Evolutionary conservation across 768 basidiomycete species (phyloP), one percentile per base, ranked within the genome.

Genomic region (Harrya chromipes): DNA sequence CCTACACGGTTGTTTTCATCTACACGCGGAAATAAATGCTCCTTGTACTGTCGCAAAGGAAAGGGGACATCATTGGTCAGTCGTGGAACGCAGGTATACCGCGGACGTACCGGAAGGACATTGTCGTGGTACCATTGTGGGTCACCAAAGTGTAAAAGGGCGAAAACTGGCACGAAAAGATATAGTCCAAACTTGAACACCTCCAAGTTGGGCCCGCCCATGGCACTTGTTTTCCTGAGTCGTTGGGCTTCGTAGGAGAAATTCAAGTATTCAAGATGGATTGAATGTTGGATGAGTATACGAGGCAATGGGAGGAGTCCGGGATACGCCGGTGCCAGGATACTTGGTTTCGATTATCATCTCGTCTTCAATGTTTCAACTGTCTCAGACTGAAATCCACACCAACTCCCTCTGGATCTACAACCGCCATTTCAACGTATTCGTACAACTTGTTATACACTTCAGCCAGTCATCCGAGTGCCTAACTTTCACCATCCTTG

Each of bases 131-230:
- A 94, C 91, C 91, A 94, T 36, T 85, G 81, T 6, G 90, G 89
- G 66, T 93, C 88, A 38, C 91, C 90, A 62, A 89, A 93, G 68
- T 92, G 87, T 43, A 91, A 71, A 61, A 94, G 78, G 20, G 88
- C 84, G 40, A 78, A 72, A 49, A 94, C 81, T 10, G 91, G 91
- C 50, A 91, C 83, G 59, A 90, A 90, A 48, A 94, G 82, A 67
- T 94, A 93, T 16, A 91, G 69, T 4, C 82, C 82, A 59, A 94
- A 94, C 71, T 92, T 93, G 83, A 93, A 90, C 16, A 93, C 79
- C 68, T 94, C 91, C 46, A 94, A 82, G 65, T 87, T 89, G 31
- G 88, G 82, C 11, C 87, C 84, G 3, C 76, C 87, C 87, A 88
- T 80, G 70, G 38, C 27, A 38, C 16, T 84, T 81, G 52, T 45